Conservation (phyloP, 495 filamentous ascomycete genomes). For the Xylaria venustula region DNA sequence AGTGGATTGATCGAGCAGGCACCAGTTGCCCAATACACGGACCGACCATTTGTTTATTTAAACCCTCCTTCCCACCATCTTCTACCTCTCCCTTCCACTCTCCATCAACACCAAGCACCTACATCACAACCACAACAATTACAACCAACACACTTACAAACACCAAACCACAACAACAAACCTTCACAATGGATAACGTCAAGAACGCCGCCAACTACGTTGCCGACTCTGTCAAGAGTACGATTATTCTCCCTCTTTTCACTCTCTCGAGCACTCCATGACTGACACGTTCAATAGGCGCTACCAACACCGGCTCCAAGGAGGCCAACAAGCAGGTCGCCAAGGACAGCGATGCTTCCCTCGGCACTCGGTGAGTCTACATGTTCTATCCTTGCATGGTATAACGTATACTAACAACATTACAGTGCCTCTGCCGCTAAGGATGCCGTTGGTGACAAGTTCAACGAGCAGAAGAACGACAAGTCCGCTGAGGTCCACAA, state of each 20-base stretch:
- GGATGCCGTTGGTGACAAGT: slow-evolving; percentile 57
- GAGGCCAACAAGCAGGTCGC: slow-evolving; percentile 66
- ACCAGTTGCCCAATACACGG: neutral
- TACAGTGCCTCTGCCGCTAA: slow-evolving; percentile 51
- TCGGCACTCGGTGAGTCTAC: slow-evolving; percentile 49
- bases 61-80: slow-evolving; percentile 10
- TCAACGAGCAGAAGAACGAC: slow-evolving; percentile 53
- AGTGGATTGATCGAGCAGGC: neutral
- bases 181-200: slow-evolving; percentile 56
- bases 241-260: neutral
- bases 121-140: slow-evolving; percentile 15
- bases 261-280: slow-evolving; percentile 3
- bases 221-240: slow-evolving; percentile 56
- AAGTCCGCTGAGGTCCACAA: slow-evolving; percentile 57
- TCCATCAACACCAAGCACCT: slow-evolving; percentile 16
- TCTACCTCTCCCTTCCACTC: neutral
- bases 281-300: slow-evolving; percentile 20
- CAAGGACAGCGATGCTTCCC: slow-evolving; percentile 54
- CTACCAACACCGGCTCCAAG: slow-evolving; percentile 52
- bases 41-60: slow-evolving; percentile 4
- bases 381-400: neutral
- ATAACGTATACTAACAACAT: slow-evolving; percentile 14
- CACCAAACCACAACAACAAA: slow-evolving; percentile 31
- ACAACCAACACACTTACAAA: slow-evolving; percentile 24
- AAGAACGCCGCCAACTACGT: slow-evolving; percentile 62